Base-by-base conservation (phyloP, 352 stramenopile species). In the Pythium biforme region DNA sequence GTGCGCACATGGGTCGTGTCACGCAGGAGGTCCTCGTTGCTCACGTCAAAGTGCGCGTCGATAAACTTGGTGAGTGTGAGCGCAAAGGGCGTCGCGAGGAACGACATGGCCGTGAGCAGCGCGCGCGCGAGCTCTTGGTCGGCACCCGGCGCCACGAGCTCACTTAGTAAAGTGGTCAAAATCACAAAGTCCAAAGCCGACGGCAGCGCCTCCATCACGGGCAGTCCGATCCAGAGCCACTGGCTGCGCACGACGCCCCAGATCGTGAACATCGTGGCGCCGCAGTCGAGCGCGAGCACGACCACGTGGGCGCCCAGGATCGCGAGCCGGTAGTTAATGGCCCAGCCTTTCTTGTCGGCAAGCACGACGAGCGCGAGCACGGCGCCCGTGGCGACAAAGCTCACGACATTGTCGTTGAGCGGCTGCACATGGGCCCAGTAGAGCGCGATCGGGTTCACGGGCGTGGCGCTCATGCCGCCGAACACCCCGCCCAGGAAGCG, bases 181-280 rank as follows among this genome's bases (percentile, higher is more conserved):
- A 89, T 79, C 34, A 83, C 71, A 61, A 81, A 89, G 56, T 83
- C 69, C 1, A 91, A 52, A 0, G 55, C 73, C 1, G 76, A 79
- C 31, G 80, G 80, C 9, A 87, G 73, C 14, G 69, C 65, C 54
- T 88, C 80, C 52, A 88, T 68, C 19, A 87, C 68, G 3, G 82
- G 71, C 40, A 89, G 64, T 23, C 80, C 82, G 49, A 88, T 77
- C 74, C 73, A 90, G 39, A 92, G 73, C 71, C 72, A 89, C 52
- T 89, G 80, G 37, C 61, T 85, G n/a, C 81, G 74, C 14, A 89
- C 69, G 45, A 90, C 43, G 31, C 81, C 50, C 72, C 79, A 91
- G 47, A 86, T 74, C 20, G 80, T 86, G 41, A 86, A 76, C 49
- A 89, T 62, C 11, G 70, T 83, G 2, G 68, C 63, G 9, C 64